Percentiles rank a stretch among this genome's conserved stretches.
Evolutionary conservation across 805 yeast species (phyloP).

Genomic region (Ogataea ramenticola): DNA sequence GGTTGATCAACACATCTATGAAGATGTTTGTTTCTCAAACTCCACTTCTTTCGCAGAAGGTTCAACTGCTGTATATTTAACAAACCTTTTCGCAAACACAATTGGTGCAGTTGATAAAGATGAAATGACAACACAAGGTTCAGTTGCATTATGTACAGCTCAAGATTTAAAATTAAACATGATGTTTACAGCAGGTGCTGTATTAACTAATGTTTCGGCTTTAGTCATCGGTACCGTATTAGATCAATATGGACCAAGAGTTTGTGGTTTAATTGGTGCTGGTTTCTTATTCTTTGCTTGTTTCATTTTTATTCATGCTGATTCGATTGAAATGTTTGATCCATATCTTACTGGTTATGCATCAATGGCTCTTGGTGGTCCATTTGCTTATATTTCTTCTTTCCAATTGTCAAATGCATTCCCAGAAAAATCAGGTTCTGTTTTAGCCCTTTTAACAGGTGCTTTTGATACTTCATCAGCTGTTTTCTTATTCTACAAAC

Average conservation of each 20-base stretch:
- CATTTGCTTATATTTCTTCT: conserved; percentile 47
- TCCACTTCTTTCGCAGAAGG: conserved; percentile 3
- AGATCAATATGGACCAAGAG: conserved; percentile 44
- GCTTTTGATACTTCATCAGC: conserved; percentile 56
- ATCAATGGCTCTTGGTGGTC: conserved; percentile 51
- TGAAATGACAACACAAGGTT: conserved; percentile 14
- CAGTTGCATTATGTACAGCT: conserved; percentile 36
- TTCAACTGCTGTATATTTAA: background rate
- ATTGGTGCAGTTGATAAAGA: conserved; percentile 1
- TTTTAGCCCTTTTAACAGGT: conserved; percentile 48
- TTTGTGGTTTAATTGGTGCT: conserved; percentile 48
- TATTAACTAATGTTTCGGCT: conserved; percentile 47
- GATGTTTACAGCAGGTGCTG: conserved; percentile 56
- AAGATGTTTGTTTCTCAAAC: conserved; percentile 42
- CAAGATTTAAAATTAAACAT: conserved; percentile 50
- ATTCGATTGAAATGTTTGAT: conserved; percentile 28
- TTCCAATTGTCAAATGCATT: conserved; percentile 52
- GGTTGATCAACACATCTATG: conserved; percentile 69
- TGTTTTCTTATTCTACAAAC: conserved; percentile 40
- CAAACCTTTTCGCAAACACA: background rate
- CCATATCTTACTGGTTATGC: conserved; percentile 48
- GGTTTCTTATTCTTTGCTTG: conserved; percentile 38
- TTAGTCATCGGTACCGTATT: conserved; percentile 41
- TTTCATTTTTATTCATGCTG: conserved; percentile 36
- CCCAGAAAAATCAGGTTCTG: conserved; percentile 44